Percentiles rank a stretch among this genome's conserved stretches.
Conservation (phyloP, 148 eudicot genomes). For the Talinum fruticosum region DNA sequence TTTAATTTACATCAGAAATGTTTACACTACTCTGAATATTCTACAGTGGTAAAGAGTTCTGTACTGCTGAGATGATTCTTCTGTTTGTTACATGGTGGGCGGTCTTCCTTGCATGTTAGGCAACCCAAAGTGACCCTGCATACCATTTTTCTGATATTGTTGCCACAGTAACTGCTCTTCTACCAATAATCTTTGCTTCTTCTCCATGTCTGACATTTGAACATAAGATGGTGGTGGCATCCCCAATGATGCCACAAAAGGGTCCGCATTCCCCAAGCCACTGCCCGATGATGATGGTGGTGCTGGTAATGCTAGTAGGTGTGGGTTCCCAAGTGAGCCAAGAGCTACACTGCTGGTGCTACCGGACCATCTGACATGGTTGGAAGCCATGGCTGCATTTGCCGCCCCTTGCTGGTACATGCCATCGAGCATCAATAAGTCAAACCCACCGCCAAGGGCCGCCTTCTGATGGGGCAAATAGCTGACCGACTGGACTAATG, state of each 20-base stretch:
- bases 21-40: conserved; percentile 6
- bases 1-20: background rate
- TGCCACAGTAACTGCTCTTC: conserved; percentile 87
- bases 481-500: conserved; percentile 66
- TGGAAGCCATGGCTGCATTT: conserved; percentile 31
- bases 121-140: conserved; percentile 54
- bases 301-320: conserved; percentile 64
- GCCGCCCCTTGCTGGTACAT: conserved; percentile 69
- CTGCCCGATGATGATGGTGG: conserved; percentile 37
- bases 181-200: conserved; percentile 57
- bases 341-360: conserved; percentile 83
- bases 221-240: conserved; percentile 74
- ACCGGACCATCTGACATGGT: conserved; percentile 48
- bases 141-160: conserved; percentile 62
- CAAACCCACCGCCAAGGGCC: conserved; percentile 63
- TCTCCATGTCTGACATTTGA: conserved; percentile 88
- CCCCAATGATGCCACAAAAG: conserved; percentile 62
- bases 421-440: conserved; percentile 62
- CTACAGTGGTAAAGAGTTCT: background rate
- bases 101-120: conserved; percentile 37
- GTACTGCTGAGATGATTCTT: background rate
- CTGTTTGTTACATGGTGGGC: conserved; percentile 1
- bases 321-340: conserved; percentile 60
- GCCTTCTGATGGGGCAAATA: conserved; percentile 61
- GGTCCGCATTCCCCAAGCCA: conserved; percentile 31